A percentile compares a stretch with the other conserved stretches of the same genome.
Conservation (phyloP, 2,329 filamentous ascomycete species). For the Penicillium thymicola region DNA sequence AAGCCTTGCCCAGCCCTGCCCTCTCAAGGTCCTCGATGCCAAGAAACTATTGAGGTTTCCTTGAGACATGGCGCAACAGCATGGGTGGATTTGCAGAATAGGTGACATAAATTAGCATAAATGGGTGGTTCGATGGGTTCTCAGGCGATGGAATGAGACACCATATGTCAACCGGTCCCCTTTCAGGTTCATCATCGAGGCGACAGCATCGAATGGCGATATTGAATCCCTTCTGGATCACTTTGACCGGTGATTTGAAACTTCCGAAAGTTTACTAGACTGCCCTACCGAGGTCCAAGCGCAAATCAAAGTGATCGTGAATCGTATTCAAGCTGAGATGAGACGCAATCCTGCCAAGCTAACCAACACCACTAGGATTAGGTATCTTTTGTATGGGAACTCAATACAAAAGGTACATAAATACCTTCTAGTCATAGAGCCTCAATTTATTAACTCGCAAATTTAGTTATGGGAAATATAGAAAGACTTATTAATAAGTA, state of each 20-base stretch:
- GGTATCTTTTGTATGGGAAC: neutral
- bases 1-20: neutral
- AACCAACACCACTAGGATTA: neutral
- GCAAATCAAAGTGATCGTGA: neutral
- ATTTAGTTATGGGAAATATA: neutral
- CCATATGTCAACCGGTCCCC: neutral
- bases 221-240: neutral
- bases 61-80: neutral
- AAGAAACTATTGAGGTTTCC: neutral
- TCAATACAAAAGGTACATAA: neutral
- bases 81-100: neutral
- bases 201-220: neutral
- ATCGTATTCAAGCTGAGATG: neutral
- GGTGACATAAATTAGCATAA: neutral
- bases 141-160: neutral
- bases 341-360: neutral
- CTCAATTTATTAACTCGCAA: neutral
- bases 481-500: neutral
- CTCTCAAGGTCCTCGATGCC: slow-evolving; percentile 8
- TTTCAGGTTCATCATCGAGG: neutral
- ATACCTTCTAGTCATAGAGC: neutral
- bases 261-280: neutral
- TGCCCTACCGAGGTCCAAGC: neutral
- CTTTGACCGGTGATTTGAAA: neutral
- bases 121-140: neutral